Evolutionary conservation across 352 stramenopile species (phyloP).

Genomic region (Thraustochytrium sp.): DNA sequence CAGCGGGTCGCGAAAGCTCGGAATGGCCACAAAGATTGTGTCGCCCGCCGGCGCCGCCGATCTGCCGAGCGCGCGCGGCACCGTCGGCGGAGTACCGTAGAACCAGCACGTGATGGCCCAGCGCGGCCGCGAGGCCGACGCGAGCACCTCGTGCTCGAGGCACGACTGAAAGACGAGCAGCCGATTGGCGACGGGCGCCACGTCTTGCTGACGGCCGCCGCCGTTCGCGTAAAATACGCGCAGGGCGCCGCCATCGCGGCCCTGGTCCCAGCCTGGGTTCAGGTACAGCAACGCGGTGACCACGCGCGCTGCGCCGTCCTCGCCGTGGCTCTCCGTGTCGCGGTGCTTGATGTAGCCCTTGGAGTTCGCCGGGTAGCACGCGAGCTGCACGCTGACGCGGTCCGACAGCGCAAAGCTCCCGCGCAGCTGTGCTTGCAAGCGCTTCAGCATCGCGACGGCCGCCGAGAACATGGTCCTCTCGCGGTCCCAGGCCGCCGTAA

Average conservation of each 20-base stretch:
- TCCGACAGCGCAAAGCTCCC: neutral
- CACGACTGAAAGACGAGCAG: constrained; percentile 82
- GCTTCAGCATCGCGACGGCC: neutral
- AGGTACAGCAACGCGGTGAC: constrained; percentile 79
- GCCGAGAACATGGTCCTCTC: neutral
- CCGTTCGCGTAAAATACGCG: constrained; percentile 57
- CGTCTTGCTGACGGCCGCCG: constrained; percentile 58
- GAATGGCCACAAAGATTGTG: constrained; percentile 88
- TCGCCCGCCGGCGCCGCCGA: constrained; percentile 19
- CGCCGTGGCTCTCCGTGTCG: constrained; percentile 28
- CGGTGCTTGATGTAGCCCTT: constrained; percentile 49
- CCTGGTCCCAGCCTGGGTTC: constrained; percentile 63
- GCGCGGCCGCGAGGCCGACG: constrained; percentile 69
- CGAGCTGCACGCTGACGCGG: constrained; percentile 46
- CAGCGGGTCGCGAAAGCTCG: constrained; percentile 84
- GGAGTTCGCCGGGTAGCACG: constrained; percentile 48
- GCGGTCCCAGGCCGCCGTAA: constrained; percentile 29
- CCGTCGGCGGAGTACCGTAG: constrained; percentile 59
- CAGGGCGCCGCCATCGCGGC: constrained; percentile 62
- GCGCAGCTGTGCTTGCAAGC: neutral
- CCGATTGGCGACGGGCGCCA: constrained; percentile 71
- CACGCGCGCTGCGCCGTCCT: constrained; percentile 52
- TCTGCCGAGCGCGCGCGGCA: constrained; percentile 7
- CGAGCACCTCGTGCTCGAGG: constrained; percentile 77
- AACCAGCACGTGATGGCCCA: constrained; percentile 89